phyloP scores from a whole-genome alignment of 257 asterid genomes.

The Nicotiana noctiflora region DNA sequence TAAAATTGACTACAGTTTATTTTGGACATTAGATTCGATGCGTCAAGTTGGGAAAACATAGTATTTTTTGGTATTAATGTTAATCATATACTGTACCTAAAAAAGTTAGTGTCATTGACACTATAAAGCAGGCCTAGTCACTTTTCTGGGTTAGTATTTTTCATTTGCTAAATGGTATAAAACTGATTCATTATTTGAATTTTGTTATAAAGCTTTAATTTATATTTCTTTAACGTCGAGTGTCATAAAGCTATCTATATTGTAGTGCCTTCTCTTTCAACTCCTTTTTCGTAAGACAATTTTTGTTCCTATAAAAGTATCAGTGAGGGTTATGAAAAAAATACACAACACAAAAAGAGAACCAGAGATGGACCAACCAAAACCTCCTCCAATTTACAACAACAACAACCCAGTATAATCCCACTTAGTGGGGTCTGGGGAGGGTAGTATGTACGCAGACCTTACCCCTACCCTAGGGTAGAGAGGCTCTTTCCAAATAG shows the following conservation, averaged over 20 bases:
- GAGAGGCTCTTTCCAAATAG: no score
- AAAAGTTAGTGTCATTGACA: not conserved
- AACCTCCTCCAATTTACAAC: no score
- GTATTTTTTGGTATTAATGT: not conserved
- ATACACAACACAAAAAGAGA: not conserved
- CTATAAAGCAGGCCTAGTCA: not conserved
- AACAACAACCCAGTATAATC: no score
- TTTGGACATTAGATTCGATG: slow-evolving; percentile 4
- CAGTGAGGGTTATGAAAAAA: not conserved
- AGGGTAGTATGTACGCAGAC: no score
- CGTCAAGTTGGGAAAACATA: not conserved
- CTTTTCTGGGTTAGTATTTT: not conserved
- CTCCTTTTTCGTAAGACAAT: no score
- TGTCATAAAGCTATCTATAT: no score
- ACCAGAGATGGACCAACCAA: not conserved
- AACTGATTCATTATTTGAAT: no score
- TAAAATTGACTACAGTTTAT: not conserved
- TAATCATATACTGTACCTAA: not conserved
- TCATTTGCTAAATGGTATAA: not conserved
- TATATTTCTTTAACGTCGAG: no score
- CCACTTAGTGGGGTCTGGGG: no score
- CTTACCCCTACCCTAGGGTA: no score
- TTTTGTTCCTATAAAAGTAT: not conserved
- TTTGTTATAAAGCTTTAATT: no score
- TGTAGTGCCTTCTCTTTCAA: no score